Percentiles rank a stretch among this genome's conserved stretches.
Evolutionary conservation across 176 grass and related monocot genomes (phyloP).

Genomic region (Hyparrhenia diplandra): DNA sequence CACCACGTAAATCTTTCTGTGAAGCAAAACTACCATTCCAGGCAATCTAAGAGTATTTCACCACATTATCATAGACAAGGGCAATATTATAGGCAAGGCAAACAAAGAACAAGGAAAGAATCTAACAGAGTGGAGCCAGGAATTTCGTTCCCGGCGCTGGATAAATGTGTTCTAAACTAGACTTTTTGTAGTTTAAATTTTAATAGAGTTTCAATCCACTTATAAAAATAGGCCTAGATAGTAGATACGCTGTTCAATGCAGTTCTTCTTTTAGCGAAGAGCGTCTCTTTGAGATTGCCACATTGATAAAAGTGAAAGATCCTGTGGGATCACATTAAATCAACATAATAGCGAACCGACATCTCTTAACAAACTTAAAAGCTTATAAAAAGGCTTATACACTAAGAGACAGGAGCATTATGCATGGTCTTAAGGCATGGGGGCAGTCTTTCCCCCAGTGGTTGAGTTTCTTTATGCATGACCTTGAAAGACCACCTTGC

Average conservation of each 20-base stretch:
- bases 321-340: background rate
- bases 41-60: background rate
- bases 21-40: background rate
- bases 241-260: background rate
- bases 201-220: background rate
- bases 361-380: background rate
- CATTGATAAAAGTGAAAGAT: background rate
- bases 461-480: background rate
- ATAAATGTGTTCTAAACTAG: background rate
- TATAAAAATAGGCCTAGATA: background rate
- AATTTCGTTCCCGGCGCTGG: background rate
- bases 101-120: background rate
- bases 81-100: background rate
- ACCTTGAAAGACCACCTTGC: background rate
- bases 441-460: background rate
- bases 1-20: background rate
- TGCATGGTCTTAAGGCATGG: background rate
- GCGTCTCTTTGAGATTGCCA: background rate
- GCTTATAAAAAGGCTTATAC: background rate
- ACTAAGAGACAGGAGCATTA: slow-evolving; percentile 5
- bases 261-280: background rate
- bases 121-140: background rate
- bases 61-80: background rate
- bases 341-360: background rate
- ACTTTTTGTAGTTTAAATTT: background rate